Percentiles rank a stretch among this genome's conserved stretches.
These are phyloP conservation scores for Solanum chaucha DNA, from an alignment of 257 asterid species.

Conservation along the genomic window DNA sequence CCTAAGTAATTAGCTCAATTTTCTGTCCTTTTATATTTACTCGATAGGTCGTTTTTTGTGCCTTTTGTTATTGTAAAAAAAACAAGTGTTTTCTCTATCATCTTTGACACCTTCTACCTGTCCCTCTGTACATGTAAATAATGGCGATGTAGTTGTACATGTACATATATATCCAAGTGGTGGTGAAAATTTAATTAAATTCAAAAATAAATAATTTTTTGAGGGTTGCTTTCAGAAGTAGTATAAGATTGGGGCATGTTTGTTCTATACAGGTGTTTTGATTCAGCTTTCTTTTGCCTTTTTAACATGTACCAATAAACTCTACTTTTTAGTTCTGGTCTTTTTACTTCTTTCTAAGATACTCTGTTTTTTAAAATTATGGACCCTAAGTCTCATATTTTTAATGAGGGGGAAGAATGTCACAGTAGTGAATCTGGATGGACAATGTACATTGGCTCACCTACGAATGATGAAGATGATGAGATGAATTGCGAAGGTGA, in stretches of 20 bases:
- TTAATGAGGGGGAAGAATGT: constrained; percentile 29
- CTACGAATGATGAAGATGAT: constrained; percentile 1
- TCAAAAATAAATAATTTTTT: neutral
- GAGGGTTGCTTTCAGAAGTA: constrained; percentile 10
- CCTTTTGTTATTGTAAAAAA: constrained; percentile 5
- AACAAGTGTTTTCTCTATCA: constrained; percentile 13
- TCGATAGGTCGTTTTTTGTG: neutral
- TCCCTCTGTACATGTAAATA: constrained; percentile 19
- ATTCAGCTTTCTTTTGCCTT: neutral
- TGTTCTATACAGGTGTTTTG: constrained; percentile 15
- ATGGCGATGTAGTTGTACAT: neutral
- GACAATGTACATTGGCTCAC: too few species aligned
- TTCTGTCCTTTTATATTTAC: constrained; percentile 12
- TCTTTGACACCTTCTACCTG: constrained; percentile 29
- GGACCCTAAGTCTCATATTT: constrained; percentile 16
- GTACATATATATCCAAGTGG: constrained; percentile 17
- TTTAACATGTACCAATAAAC: neutral
- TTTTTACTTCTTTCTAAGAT: neutral
- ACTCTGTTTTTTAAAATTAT: neutral
- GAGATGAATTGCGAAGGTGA: neutral
- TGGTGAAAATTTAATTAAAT: constrained; percentile 11
- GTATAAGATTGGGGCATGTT: constrained; percentile 21
- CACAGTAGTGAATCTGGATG: constrained; percentile 42
- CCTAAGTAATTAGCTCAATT: neutral
- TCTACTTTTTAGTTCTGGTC: neutral